phyloP scores from a whole-genome alignment of 345 rosid species.

The Salix koriyanagi region DNA sequence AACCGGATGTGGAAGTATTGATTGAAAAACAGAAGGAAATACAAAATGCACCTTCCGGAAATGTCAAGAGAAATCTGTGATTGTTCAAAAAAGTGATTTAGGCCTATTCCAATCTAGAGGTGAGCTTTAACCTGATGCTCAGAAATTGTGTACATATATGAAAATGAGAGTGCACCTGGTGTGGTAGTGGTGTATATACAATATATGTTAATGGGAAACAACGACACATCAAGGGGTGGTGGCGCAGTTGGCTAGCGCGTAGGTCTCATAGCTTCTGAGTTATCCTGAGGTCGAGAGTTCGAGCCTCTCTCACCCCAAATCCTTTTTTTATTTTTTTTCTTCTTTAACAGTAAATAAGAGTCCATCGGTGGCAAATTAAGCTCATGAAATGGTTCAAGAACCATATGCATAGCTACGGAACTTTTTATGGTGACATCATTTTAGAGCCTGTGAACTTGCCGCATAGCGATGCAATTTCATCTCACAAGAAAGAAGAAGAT shows the following conservation, averaged over 20 bases:
- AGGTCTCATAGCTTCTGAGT: conserved; percentile 40
- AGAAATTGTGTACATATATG: no score
- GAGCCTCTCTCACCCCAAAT: conserved; percentile 41
- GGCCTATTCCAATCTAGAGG: no score
- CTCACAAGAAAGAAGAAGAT: background rate
- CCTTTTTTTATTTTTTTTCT: rapidly evolving
- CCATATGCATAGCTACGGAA: background rate
- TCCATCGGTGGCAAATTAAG: no score
- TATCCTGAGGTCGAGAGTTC: conserved; percentile 52
- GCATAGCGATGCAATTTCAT: background rate
- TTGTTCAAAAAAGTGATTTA: background rate
- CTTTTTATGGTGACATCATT: no score
- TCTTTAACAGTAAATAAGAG: no score
- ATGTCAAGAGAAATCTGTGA: background rate
- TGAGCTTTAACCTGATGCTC: no score
- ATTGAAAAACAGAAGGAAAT: background rate
- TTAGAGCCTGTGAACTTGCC: background rate
- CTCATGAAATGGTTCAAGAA: no score
- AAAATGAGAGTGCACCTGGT: no score
- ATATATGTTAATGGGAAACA: rapidly evolving
- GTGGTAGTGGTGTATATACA: background rate
- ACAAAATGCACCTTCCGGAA: background rate
- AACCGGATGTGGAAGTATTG: background rate
- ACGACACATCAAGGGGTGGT: conserved; percentile 22
- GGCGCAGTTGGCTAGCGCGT: conserved; percentile 59